A percentile compares a stretch with the other conserved stretches of the same genome.
Evolutionary conservation across 768 basidiomycete species (phyloP).

Genomic region (Suillus discolor): DNA sequence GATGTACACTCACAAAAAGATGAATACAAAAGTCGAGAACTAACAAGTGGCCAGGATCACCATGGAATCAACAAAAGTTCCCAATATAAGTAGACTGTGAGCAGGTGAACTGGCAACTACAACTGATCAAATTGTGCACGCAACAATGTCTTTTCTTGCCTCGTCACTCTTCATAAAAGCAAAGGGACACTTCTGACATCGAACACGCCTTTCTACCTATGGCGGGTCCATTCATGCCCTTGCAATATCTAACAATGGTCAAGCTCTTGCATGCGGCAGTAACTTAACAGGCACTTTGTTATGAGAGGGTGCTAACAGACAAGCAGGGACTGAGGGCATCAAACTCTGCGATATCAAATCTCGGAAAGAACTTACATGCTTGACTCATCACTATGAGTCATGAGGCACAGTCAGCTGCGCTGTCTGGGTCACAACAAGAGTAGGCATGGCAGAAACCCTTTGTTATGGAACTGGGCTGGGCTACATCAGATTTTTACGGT

Average conservation of each 20-base stretch:
- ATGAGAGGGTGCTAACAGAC: no score
- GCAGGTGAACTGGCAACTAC: not conserved
- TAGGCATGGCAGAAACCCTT: no score
- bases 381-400: no score
- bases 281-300: no score
- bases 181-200: not conserved
- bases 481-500: no score
- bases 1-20: not conserved
- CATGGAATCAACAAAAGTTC: not conserved
- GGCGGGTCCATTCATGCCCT: not conserved
- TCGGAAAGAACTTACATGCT: no score
- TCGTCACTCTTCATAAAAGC: not conserved
- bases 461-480: no score
- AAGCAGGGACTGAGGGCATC: no score
- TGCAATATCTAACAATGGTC: not conserved
- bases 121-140: not conserved
- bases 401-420: no score
- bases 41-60: not conserved
- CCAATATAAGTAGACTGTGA: not conserved
- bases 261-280: not conserved
- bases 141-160: not conserved
- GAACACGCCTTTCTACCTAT: not conserved
- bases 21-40: not conserved
- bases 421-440: no score
- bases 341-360: no score